Evolutionary conservation across 305 asterid species (phyloP), one percentile per base, ranked within the genome.

Genomic region (Rubia peregrina): DNA sequence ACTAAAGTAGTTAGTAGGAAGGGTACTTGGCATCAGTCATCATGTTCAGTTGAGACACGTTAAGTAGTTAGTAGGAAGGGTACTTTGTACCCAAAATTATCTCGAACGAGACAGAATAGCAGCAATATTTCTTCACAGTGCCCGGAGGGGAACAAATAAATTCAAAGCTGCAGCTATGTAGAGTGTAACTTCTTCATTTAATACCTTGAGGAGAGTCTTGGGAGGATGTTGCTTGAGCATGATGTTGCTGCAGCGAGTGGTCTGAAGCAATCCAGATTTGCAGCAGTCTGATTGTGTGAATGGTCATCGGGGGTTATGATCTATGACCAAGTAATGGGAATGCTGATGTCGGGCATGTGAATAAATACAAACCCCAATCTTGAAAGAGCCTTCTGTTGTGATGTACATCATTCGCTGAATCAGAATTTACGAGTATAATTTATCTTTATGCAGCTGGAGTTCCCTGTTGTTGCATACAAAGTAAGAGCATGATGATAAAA

Each of bases 361-460:
- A 69, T 70, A 22, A 11, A 46, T 7, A 71, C 13, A 26, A 9
- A 38, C 43, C 4, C 21, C 9, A 7, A 17, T 61, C 51, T 44
- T 62, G 51, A 0, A 38, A 49, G 55, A 62, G 26, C 71, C 13
- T 21, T 2, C 44, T 38, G 57, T 43, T 30, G 48, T 19, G 22
- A 22, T 64, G 63, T 30, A 53, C 38, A n/a, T 64, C 69, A 30
- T 51, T 12, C 14, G 38, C 3, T 55, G 19, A 36, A 53, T 41
- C 26, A 59, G 22, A 21, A 13, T 5, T 57, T 53, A 7, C 4
- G 40, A 43, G 10, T 33, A 51, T 42, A 19, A 16, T 16, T 26
- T 19, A 13, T 30, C 24, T 10, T 14, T n/a, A 24, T 17, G 69
- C 38, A 77, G 71, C 60, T 9, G 62, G 68, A 69, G 40, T 63